Percentiles rank a stretch among this genome's conserved stretches.
phyloP scores from a whole-genome alignment of 2,329 filamentous ascomycete genomes.

The Trichoderma oligosporum region DNA sequence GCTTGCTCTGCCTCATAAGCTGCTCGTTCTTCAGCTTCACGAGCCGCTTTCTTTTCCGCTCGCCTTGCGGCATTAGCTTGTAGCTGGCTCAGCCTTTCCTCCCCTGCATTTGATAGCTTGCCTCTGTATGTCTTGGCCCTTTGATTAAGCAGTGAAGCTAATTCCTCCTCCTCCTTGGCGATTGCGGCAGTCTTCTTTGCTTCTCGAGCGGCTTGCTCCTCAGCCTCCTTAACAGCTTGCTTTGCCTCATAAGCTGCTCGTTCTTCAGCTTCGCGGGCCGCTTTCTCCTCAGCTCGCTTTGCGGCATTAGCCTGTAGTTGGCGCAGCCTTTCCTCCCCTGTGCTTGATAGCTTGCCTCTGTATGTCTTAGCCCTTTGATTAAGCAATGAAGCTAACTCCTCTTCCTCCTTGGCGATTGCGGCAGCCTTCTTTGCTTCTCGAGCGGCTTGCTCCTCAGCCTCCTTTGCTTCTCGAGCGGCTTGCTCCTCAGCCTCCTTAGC shows the following conservation, averaged over 20 bases:
- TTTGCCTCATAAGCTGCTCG: constrained; percentile 25
- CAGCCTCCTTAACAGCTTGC: constrained; percentile 19
- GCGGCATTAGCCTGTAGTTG: constrained; percentile 35
- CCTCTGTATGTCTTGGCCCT: constrained; percentile 47
- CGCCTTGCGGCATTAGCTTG: background rate
- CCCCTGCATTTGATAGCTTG: constrained; percentile 20
- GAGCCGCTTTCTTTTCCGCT: constrained; percentile 25
- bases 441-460: constrained; percentile 15
- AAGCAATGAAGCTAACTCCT: too few relatives aligned
- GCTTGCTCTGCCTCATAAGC: constrained; percentile 18
- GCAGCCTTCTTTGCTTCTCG: background rate
- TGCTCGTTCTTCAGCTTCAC: constrained; percentile 25
- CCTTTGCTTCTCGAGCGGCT: constrained; percentile 28
- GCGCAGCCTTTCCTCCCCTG: constrained; percentile 44
- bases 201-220: constrained; percentile 4
- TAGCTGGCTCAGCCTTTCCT: background rate
- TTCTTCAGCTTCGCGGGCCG: constrained; percentile 27
- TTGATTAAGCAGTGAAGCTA: constrained; percentile 41
- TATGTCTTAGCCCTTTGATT: constrained; percentile 42
- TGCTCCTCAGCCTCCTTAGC: constrained; percentile 40
- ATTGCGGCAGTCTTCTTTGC: constrained; percentile 20
- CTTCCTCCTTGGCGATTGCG: constrained; percentile 28
- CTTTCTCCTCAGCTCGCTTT: constrained; percentile 37
- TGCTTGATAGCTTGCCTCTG: constrained; percentile 44
- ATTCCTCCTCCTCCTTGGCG: constrained; percentile 36